These are phyloP conservation scores for Raddia guianensis DNA, from an alignment of 176 grass and related monocot genomes.

Conservation along the genomic window DNA sequence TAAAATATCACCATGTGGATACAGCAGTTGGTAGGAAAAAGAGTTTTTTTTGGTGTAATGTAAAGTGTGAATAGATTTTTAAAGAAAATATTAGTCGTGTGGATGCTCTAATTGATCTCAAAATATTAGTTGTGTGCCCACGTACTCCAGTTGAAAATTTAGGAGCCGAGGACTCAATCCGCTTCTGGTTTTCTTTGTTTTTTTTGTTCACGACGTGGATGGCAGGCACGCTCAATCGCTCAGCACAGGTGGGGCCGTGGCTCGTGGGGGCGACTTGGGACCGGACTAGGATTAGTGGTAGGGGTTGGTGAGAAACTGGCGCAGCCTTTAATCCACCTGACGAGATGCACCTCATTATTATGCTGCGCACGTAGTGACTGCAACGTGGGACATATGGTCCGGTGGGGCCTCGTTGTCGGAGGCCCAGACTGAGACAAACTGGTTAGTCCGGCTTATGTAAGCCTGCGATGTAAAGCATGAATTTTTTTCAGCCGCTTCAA, in stretches of 20 bases:
- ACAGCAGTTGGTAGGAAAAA: too few species aligned
- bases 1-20: too few species aligned
- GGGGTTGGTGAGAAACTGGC: conserved; percentile 16
- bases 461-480: neutral
- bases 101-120: too few species aligned
- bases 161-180: too few species aligned
- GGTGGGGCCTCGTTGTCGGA: neutral
- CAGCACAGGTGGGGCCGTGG: neutral
- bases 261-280: neutral
- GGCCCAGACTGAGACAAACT: neutral
- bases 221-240: neutral
- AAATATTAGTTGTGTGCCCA: too few species aligned
- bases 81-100: too few species aligned
- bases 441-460: neutral
- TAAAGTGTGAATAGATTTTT: too few species aligned
- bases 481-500: neutral
- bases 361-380: neutral
- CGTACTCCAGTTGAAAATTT: too few species aligned
- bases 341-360: neutral
- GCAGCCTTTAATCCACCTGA: neutral
- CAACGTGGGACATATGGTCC: neutral
- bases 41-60: too few species aligned
- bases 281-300: neutral
- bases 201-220: too few species aligned
- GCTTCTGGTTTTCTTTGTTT: too few species aligned